Base-by-base conservation (phyloP, 106 monocot genomes). In the Posidonia australis region DNA sequence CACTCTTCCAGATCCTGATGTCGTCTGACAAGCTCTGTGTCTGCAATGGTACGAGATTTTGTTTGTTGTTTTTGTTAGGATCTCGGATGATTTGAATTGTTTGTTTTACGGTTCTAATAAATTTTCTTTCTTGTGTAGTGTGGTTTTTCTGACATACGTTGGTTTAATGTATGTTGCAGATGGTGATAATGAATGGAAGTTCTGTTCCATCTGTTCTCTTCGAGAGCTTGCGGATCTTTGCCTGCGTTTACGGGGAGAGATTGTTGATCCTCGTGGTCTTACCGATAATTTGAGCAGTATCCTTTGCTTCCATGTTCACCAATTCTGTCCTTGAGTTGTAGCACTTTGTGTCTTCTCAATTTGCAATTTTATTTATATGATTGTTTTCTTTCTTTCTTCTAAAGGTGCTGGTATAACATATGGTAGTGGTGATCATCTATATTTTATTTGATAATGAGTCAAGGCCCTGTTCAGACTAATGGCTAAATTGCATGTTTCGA, bases 261-360 rank as follows among this genome's bases (percentile, higher is more conserved):
- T 66, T 26, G 44, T 89, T 14, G 27, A 27, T 3, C 89, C 89
- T 1, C 24, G 11, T 9, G 67, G 25, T 3, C 75, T 89, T 47
- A 69, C 68, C 27, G 26, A 62, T 13, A 93, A 89, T 76, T 65
- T 93, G 60, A 76, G 51, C 54, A 93, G 93, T 93, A 93, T 93
- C 86, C 86, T 93, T 77, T 44, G n/a, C 5, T 54, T 41, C 18
- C 18, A 19, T n/a, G 27, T 41, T 12, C 2, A 13, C 10, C 27
- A 16, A 18, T 27, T 51, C 5, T 5, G 2, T 54, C 41, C 25
- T 56, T 44, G 18, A 43, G 13, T 7, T 62, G 5, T 22, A 36
- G 12, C 9, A 62, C 26, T 43, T 36, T 43, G 41, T 3, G 7
- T 36, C 7, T 36, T 36, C 36, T 36, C 36, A 36, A 36, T 7